Conservation (phyloP, 2,329 filamentous ascomycete genomes). For the Monilinia aucupariae region DNA sequence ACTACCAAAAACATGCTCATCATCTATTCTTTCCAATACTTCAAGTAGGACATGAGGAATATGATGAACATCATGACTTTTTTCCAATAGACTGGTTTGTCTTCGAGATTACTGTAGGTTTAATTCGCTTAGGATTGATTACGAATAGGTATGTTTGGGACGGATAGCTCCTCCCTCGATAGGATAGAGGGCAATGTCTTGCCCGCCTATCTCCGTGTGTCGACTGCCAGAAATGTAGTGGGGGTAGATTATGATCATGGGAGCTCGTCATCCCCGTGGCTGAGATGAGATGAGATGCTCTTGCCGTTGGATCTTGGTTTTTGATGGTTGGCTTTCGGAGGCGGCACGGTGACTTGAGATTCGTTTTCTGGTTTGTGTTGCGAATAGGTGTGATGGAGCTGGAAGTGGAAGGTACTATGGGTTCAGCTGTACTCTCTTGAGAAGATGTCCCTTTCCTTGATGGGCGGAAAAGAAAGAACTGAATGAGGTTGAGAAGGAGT, state of each 20-base stretch:
- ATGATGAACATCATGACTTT: background rate
- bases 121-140: background rate
- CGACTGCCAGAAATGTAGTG: background rate
- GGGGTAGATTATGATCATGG: conserved; percentile 12
- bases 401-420: background rate
- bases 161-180: background rate
- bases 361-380: background rate
- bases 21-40: background rate
- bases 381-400: background rate
- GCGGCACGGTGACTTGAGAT: background rate
- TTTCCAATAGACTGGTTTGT: background rate
- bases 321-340: background rate
- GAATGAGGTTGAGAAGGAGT: background rate
- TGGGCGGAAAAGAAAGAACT: background rate
- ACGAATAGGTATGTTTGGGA: background rate
- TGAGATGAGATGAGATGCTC: background rate
- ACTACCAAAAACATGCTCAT: background rate
- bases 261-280: conserved; percentile 3
- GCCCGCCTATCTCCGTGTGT: background rate
- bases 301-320: background rate
- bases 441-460: background rate
- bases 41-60: background rate
- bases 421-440: background rate
- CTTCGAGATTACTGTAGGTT: background rate
- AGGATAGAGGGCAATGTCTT: background rate